Base-by-base conservation (phyloP, 352 stramenopile species). In the Phytophthora foliorum region DNA sequence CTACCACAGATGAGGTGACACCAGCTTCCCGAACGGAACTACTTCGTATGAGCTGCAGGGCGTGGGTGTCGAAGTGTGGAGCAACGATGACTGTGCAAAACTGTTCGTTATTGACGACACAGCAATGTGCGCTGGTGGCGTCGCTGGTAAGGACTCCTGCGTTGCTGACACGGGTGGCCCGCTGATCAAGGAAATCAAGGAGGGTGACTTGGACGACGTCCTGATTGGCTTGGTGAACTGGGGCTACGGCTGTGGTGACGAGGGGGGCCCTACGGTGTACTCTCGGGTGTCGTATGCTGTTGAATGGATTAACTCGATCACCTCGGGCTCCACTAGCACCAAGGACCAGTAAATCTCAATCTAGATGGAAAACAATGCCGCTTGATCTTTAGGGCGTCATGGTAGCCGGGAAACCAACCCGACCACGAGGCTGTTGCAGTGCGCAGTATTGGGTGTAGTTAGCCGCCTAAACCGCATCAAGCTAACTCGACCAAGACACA, bases 211-310 rank as follows among this genome's bases (percentile, higher is more conserved):
- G n/a, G 51, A 61, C 22, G 78, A 84, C n/a, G 32, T 73, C n/a
- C 52, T 86, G 3, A 52, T 91, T 11, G 82, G 82, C 11, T 51
- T 90, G 29, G 72, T 84, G 19, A 86, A 67, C 66, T 89, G 80
- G 78, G 78, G 78, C 11, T 60, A 74, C 31, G 77, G 77, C 27
- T 90, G 83, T 27, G 81, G 74, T 17, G 52, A 68, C 6, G 59
- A 51, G 17, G 72, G 73, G n/a, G 72, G 71, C 14, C 83, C 83
- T 3, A 68, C 72, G 2, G 77, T 91, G 11, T 89, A 88, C 77
- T 74, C 80, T 3, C 75, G 79, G 17, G 77, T 91, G 44, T 80
- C 81, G 1, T 45, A 66, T n/a, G 76, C 54, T 3, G 32, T 72
- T 24, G 32, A 59, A 2, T 87, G 80, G 78, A 78, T 89, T 21